Conservation (phyloP, 345 rosid genomes). For the Microthlaspi erraticum region DNA sequence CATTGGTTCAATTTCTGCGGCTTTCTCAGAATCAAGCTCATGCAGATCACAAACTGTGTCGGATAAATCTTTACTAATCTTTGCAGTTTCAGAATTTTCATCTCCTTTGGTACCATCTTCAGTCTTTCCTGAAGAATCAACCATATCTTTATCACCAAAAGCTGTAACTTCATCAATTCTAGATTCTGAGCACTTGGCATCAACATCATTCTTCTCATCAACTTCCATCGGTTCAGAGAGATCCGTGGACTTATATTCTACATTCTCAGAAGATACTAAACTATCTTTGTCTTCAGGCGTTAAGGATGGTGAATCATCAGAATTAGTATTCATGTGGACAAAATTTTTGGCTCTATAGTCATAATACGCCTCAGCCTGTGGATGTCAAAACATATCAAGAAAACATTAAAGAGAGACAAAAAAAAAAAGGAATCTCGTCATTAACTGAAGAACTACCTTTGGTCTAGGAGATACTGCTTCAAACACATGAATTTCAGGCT, state of each 20-base stretch:
- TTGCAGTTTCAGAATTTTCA: constrained; percentile 20
- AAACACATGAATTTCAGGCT: constrained; percentile 42
- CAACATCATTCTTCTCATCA: constrained; percentile 35
- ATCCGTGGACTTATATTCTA: constrained; percentile 40
- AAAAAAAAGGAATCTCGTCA: constrained; percentile 11
- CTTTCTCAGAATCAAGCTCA: constrained; percentile 32
- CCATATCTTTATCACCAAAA: constrained; percentile 27
- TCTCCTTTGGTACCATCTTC: constrained; percentile 34
- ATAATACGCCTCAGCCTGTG: constrained; percentile 45
- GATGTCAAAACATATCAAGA: constrained; percentile 29
- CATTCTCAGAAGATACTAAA: constrained; percentile 42
- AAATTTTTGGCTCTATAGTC: constrained; percentile 32
- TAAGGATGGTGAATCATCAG: constrained; percentile 33
- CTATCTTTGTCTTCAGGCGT: constrained; percentile 34
- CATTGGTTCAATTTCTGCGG: constrained; percentile 9
- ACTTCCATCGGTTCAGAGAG: constrained; percentile 32
- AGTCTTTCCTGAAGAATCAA: constrained; percentile 34
- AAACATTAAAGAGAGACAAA: constrained; percentile 22
- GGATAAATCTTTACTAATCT: constrained; percentile 22
- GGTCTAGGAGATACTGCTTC: constrained; percentile 48
- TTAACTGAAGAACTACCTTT: constrained; percentile 38
- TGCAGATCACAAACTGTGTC: constrained; percentile 24
- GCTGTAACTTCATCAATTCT: constrained; percentile 32
- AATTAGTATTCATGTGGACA: constrained; percentile 24
- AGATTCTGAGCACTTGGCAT: constrained; percentile 31